Evolutionary conservation across 805 yeast species (phyloP).

Genomic region (Ogataea nitratoaversa): DNA sequence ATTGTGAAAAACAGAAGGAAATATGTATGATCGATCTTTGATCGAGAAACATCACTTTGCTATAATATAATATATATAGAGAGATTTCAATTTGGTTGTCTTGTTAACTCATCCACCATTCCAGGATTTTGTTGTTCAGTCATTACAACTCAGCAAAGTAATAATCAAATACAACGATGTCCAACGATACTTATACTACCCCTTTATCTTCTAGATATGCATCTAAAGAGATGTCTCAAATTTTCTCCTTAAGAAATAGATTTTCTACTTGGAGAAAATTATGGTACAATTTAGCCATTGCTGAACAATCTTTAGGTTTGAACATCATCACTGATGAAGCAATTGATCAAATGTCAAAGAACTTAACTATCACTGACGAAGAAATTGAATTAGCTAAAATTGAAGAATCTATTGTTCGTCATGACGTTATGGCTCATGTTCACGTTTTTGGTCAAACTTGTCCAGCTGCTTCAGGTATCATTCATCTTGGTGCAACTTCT

Average conservation of each 20-base stretch:
- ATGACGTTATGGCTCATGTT: constrained; percentile 99
- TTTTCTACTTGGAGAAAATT: constrained; percentile 98
- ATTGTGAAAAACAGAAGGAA: no score
- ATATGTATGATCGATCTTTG: no score
- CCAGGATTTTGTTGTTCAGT: no score
- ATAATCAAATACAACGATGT: constrained; percentile 20
- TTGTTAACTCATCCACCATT: no score
- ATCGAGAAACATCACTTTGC: no score
- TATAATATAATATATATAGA: no score
- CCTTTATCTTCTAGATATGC: constrained; percentile 97
- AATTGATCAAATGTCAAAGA: constrained; percentile 73
- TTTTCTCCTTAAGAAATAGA: constrained; percentile 90
- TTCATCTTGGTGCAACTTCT: constrained; percentile 97
- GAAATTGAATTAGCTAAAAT: constrained; percentile 84
- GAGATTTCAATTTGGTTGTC: no score
- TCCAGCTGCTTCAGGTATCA: constrained; percentile 96
- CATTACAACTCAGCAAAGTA: not conserved
- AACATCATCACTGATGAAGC: constrained; percentile 86
- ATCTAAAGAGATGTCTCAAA: constrained; percentile 90
- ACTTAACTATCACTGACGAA: constrained; percentile 83
- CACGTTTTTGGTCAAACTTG: constrained; percentile 90
- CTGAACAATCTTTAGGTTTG: constrained; percentile 89
- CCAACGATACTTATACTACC: constrained; percentile 75
- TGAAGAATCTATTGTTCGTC: constrained; percentile 97
- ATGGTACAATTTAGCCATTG: constrained; percentile 93